These are phyloP conservation scores for Monosporozyma aquatica DNA, from an alignment of 805 yeast genomes.

Conservation along the genomic window DNA sequence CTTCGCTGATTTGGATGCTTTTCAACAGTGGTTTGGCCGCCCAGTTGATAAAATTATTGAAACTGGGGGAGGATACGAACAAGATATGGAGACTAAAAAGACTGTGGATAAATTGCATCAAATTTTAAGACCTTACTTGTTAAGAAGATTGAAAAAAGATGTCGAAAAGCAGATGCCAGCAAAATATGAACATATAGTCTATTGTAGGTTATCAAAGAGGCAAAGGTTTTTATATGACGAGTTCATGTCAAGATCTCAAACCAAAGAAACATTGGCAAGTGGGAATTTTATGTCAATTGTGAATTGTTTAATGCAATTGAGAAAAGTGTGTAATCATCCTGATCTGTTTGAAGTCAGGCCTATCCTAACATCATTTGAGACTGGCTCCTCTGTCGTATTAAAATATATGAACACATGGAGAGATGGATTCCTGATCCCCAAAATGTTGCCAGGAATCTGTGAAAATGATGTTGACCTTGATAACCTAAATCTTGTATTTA, in stretches of 20 bases:
- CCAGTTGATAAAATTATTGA: conserved; percentile 93
- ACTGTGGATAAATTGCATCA: conserved; percentile 88
- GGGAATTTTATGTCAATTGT: conserved; percentile 93
- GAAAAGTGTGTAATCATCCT: conserved; percentile 95
- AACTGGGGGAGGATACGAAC: conserved; percentile 39
- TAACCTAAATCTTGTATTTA: conserved; percentile 54
- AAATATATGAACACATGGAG: conserved; percentile 37
- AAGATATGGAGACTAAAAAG: conserved; percentile 68
- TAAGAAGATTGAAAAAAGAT: conserved; percentile 88
- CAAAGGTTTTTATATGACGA: conserved; percentile 91
- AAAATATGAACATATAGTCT: conserved; percentile 88
- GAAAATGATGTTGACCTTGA: conserved; percentile 35
- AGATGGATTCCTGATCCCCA: conserved; percentile 28
- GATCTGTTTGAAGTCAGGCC: conserved; percentile 95
- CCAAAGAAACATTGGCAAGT: conserved; percentile 84
- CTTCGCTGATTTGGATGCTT: conserved; percentile 90
- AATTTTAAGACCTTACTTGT: conserved; percentile 82
- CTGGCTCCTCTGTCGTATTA: conserved; percentile 54
- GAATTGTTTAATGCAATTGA: conserved; percentile 93
- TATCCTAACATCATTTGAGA: conserved; percentile 78
- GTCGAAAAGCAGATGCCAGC: conserved; percentile 99
- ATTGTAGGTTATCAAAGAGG: conserved; percentile 85
- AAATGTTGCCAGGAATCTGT: background rate
- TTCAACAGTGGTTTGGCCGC: conserved; percentile 97
- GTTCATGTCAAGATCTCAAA: conserved; percentile 93